A percentile compares a stretch with the other conserved stretches of the same genome.
These are phyloP conservation scores for Hygrocybe coccinea DNA, from an alignment of 768 basidiomycete species.

Conservation along the genomic window DNA sequence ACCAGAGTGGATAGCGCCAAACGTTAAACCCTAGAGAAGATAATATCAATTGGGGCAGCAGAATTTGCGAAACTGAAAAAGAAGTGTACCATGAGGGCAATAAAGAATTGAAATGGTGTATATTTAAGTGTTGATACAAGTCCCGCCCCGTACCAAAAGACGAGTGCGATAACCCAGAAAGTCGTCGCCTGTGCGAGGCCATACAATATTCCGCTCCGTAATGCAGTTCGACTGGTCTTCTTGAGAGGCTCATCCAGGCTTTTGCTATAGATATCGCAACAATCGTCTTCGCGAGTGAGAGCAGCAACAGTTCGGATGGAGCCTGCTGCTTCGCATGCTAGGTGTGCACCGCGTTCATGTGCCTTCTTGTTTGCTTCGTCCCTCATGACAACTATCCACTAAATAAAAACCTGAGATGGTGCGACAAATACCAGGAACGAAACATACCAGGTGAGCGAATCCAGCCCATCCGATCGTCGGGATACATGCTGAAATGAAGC, in stretches of 20 bases:
- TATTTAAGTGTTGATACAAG: slow-evolving; percentile 55
- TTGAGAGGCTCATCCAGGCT: slow-evolving; percentile 69
- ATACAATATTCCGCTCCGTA: slow-evolving; percentile 63
- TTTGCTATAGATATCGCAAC: slow-evolving; percentile 57
- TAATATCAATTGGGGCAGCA: background rate
- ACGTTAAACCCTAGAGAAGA: slow-evolving; percentile 59
- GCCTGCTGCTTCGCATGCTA: slow-evolving; percentile 88
- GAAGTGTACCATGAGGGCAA: slow-evolving; percentile 66
- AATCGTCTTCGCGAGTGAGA: slow-evolving; percentile 82
- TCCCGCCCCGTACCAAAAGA: slow-evolving; percentile 72
- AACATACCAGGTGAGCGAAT: slow-evolving; percentile 71
- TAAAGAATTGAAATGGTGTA: slow-evolving; percentile 67
- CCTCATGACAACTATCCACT: slow-evolving; percentile 84
- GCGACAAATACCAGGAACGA: background rate
- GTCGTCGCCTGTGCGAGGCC: slow-evolving; percentile 67
- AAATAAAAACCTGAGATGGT: background rate
- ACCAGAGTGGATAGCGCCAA: slow-evolving; percentile 83
- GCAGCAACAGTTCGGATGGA: slow-evolving; percentile 89
- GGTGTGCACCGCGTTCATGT: slow-evolving; percentile 76
- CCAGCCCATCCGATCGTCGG: slow-evolving; percentile 68
- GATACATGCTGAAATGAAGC: slow-evolving; percentile 49
- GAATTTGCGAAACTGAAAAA: background rate
- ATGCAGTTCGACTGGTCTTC: slow-evolving; percentile 55
- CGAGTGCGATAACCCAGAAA: slow-evolving; percentile 79
- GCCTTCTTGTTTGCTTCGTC: slow-evolving; percentile 75